Evolutionary conservation across 2,329 filamentous ascomycete species (phyloP).

Genomic region (Colletotrichum falcatum): DNA sequence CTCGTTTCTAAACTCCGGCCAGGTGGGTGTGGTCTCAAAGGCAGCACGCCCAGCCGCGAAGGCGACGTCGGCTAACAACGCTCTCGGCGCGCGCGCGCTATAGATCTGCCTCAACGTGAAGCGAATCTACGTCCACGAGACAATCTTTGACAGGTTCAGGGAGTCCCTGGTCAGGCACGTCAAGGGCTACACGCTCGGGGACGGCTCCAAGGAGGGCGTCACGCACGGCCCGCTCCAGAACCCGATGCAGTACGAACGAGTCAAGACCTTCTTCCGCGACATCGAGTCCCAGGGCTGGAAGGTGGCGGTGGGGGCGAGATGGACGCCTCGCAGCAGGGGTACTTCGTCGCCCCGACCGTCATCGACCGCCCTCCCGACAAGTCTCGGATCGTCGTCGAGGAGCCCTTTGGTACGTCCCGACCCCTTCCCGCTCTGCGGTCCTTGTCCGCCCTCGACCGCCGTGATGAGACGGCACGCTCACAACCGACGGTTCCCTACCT

Average conservation of each 20-base stretch:
- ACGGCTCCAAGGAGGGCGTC: constrained; percentile 50
- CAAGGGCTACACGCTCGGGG: constrained; percentile 55
- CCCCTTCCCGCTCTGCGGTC: too few relatives aligned
- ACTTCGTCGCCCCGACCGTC: constrained; percentile 26
- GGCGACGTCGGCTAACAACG: background rate
- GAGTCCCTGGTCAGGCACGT: constrained; percentile 43
- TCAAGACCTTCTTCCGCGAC: constrained; percentile 31
- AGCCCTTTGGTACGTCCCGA: constrained; percentile 8
- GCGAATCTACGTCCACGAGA: constrained; percentile 45
- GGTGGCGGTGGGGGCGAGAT: constrained; percentile 30
- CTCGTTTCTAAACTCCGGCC: constrained; percentile 19
- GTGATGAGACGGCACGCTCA: background rate
- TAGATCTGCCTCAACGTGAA: constrained; percentile 31
- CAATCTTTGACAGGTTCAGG: constrained; percentile 26
- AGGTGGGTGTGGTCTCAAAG: background rate
- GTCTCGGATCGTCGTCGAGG: constrained; percentile 23
- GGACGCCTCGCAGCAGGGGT: constrained; percentile 12
- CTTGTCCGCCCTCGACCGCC: too few relatives aligned
- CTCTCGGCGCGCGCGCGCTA: too few relatives aligned
- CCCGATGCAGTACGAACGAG: constrained; percentile 65
- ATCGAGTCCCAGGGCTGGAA: constrained; percentile 34
- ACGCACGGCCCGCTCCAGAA: constrained; percentile 71
- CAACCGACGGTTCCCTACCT: background rate
- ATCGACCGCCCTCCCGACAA: constrained; percentile 28
- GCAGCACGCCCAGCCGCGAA: background rate